Evolutionary conservation across 768 basidiomycete genomes (phyloP).

Genomic region (Leucocoprinus leucothites): DNA sequence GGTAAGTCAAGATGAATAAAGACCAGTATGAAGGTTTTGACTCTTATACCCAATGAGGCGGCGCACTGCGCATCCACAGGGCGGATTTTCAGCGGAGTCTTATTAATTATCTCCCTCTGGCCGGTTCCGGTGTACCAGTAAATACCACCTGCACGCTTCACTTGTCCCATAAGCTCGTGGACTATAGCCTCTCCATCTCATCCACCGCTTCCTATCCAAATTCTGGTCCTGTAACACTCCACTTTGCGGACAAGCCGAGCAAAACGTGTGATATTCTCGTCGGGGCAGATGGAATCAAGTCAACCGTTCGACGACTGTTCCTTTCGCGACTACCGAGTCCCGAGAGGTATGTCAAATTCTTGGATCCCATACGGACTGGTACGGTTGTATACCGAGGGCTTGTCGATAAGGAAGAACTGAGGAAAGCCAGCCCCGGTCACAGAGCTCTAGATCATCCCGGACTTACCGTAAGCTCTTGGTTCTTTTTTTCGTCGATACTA

Average conservation of each 20-base stretch:
- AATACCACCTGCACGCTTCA: constrained; percentile 32
- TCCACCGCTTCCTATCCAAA: background rate
- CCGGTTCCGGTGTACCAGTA: background rate
- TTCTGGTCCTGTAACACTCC: constrained; percentile 18
- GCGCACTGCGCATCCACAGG: constrained; percentile 38
- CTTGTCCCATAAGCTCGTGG: constrained; percentile 47
- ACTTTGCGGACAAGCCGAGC: constrained; percentile 23
- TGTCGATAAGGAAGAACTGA: constrained; percentile 23
- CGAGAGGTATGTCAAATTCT: constrained; percentile 9
- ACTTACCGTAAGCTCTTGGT: constrained; percentile 10
- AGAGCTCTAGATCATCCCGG: constrained; percentile 17
- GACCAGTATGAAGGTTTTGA: background rate
- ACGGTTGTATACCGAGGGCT: constrained; percentile 31
- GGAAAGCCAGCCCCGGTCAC: constrained; percentile 20
- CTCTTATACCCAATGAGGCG: constrained; percentile 1
- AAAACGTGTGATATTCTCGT: constrained; percentile 33
- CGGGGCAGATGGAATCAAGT: constrained; percentile 24
- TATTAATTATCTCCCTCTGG: constrained; percentile 37
- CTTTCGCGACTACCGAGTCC: constrained; percentile 2
- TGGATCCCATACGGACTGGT: constrained; percentile 36
- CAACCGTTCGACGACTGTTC: constrained; percentile 17
- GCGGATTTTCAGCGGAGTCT: constrained; percentile 57
- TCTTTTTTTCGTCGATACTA: background rate
- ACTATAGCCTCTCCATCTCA: constrained; percentile 32
- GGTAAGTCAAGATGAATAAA: background rate